Evolutionary conservation across 2,329 filamentous ascomycete genomes (phyloP).

Genomic region (Penicillium italicum): DNA sequence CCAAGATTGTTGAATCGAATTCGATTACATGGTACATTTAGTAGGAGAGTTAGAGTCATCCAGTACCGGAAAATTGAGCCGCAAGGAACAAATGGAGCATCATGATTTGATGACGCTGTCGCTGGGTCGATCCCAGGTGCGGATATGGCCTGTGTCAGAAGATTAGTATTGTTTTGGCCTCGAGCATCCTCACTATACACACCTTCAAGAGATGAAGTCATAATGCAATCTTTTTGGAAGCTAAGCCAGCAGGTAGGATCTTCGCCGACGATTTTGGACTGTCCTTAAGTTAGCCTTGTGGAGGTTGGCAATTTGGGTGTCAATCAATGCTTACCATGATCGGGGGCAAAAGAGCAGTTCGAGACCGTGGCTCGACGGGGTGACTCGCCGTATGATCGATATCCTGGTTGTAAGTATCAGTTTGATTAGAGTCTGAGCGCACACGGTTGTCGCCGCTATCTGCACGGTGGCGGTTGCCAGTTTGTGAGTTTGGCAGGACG

Average conservation of each 20-base stretch:
- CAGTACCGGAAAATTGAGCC: background rate
- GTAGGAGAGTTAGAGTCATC: background rate
- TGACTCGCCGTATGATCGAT: conserved; percentile 66
- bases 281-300: conserved; percentile 14
- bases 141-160: conserved; percentile 61
- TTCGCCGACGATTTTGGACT: conserved; percentile 79
- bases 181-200: conserved; percentile 35
- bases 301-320: background rate
- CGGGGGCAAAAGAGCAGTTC: conserved; percentile 81
- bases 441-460: conserved; percentile 59
- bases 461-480: conserved; percentile 59
- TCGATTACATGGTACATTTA: background rate
- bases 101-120: conserved; percentile 35
- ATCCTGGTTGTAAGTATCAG: conserved; percentile 38
- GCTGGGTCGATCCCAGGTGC: conserved; percentile 67
- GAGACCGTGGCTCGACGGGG: conserved; percentile 76
- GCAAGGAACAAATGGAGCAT: conserved; percentile 7
- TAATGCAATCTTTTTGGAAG: conserved; percentile 90
- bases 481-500: conserved; percentile 24
- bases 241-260: conserved; percentile 86
- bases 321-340: conserved; percentile 65
- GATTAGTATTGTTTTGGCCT: conserved; percentile 10
- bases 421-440: conserved; percentile 68
- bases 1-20: background rate
- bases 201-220: conserved; percentile 91